A percentile compares a stretch with the other conserved stretches of the same genome.
Evolutionary conservation across 257 asterid genomes (phyloP).

Genomic region (Verbascum thapsus): DNA sequence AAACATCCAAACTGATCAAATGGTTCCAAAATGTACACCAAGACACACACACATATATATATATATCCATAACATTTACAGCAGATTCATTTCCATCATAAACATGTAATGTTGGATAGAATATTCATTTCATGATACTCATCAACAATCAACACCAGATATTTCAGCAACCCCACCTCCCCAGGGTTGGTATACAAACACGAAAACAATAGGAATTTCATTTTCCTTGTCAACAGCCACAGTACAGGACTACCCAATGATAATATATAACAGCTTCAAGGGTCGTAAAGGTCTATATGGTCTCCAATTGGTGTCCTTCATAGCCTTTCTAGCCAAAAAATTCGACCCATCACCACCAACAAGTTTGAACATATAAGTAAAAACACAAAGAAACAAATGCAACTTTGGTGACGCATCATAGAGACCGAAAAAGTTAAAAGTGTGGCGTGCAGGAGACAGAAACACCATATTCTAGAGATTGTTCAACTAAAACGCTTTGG

Average conservation of each 20-base stretch:
- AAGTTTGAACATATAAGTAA: background rate
- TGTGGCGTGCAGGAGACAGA: slow-evolving; percentile 14
- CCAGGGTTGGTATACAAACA: background rate
- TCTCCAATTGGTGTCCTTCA: slow-evolving; percentile 2
- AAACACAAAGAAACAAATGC: background rate
- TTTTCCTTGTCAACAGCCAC: background rate
- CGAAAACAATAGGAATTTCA: slow-evolving; percentile 19
- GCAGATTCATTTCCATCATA: background rate
- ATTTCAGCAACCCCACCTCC: background rate
- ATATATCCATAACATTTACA: background rate
- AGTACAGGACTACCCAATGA: background rate
- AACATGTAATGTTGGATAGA: too few species aligned
- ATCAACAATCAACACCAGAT: too few species aligned
- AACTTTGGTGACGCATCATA: background rate
- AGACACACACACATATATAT: too few species aligned
- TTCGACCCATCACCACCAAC: slow-evolving; percentile 8
- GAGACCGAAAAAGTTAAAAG: background rate
- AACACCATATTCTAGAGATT: slow-evolving; percentile 4
- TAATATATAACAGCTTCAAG: slow-evolving; percentile 3
- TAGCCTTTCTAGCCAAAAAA: background rate
- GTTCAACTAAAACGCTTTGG: background rate
- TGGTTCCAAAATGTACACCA: background rate
- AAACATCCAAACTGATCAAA: background rate
- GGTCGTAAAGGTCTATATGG: background rate
- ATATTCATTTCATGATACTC: background rate